These are phyloP conservation scores for Debaryomyces psychrophilus DNA, from an alignment of 1,139 yeast genomes.

Conservation along the genomic window DNA sequence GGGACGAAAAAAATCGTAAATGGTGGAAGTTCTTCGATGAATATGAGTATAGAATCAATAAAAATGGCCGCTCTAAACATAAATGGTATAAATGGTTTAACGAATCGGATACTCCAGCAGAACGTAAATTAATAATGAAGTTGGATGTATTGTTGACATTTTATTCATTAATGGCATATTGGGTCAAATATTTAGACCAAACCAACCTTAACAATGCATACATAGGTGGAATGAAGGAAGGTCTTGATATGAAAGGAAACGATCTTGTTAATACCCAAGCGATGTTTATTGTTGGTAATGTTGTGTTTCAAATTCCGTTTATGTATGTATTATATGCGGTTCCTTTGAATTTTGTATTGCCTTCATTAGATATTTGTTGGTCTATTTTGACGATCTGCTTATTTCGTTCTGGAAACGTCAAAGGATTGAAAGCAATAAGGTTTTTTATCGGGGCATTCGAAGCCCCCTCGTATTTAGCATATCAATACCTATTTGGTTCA, in stretches of 20 bases:
- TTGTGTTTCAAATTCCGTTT: slow-evolving; percentile 58
- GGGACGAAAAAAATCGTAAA: slow-evolving; percentile 63
- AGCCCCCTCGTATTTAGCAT: slow-evolving; percentile 61
- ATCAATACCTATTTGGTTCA: slow-evolving; percentile 62
- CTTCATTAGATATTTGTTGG: slow-evolving; percentile 66
- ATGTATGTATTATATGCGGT: slow-evolving; percentile 47
- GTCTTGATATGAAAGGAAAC: slow-evolving; percentile 63
- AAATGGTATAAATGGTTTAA: slow-evolving; percentile 71
- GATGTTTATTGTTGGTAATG: slow-evolving; percentile 59
- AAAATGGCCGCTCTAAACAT: slow-evolving; percentile 36
- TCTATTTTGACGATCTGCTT: slow-evolving; percentile 62
- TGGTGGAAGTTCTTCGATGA: slow-evolving; percentile 55
- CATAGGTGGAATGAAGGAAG: slow-evolving; percentile 64
- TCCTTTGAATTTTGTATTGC: slow-evolving; percentile 60
- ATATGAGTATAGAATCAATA: slow-evolving; percentile 52
- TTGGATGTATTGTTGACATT: slow-evolving; percentile 62
- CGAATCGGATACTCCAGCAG: slow-evolving; percentile 55
- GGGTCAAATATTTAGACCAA: slow-evolving; percentile 71
- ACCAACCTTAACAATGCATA: slow-evolving; percentile 68
- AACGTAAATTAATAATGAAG: slow-evolving; percentile 59
- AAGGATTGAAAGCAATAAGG: slow-evolving; percentile 57
- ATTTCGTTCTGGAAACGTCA: slow-evolving; percentile 48
- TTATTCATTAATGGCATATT: slow-evolving; percentile 64
- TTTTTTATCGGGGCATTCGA: slow-evolving; percentile 67
- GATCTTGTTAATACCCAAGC: slow-evolving; percentile 65